Percentiles rank a stretch among this genome's conserved stretches.
These are phyloP conservation scores for Thozetella sp. DNA, from an alignment of 495 filamentous ascomycete genomes.

Conservation along the genomic window DNA sequence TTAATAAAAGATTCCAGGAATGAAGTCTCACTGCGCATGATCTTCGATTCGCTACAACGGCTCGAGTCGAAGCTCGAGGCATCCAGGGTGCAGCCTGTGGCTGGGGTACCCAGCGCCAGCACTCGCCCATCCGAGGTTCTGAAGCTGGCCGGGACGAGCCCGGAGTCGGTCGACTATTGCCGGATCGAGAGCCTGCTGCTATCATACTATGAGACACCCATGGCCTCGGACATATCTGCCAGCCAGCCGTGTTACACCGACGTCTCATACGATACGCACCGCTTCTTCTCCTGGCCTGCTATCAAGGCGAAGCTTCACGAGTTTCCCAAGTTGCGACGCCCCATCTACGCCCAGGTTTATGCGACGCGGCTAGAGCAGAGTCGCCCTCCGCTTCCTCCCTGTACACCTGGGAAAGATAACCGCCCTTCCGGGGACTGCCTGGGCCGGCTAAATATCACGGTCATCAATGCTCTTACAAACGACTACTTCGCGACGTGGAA, in stretches of 20 bases:
- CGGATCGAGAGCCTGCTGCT: too few relatives aligned
- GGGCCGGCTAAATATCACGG: neutral
- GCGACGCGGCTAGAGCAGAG: neutral
- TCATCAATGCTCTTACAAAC: neutral
- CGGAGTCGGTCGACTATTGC: too few relatives aligned
- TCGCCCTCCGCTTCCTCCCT: neutral
- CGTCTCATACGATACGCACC: neutral
- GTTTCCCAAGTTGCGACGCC: neutral
- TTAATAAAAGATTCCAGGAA: neutral
- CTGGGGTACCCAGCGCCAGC: neutral
- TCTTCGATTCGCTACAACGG: neutral
- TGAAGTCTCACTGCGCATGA: neutral
- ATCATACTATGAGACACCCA: too few relatives aligned
- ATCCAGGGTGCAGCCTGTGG: neutral
- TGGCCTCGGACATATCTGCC: too few relatives aligned
- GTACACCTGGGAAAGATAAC: neutral
- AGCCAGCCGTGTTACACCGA: too few relatives aligned
- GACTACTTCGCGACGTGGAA: neutral
- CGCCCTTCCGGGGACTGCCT: neutral
- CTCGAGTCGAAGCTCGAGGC: neutral
- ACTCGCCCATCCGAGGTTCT: too few relatives aligned
- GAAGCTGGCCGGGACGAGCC: too few relatives aligned
- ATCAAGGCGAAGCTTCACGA: neutral
- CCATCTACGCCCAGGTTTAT: neutral
- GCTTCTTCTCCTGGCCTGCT: neutral